phyloP scores from a whole-genome alignment of 257 asterid genomes.

The Solanum sejunctum region DNA sequence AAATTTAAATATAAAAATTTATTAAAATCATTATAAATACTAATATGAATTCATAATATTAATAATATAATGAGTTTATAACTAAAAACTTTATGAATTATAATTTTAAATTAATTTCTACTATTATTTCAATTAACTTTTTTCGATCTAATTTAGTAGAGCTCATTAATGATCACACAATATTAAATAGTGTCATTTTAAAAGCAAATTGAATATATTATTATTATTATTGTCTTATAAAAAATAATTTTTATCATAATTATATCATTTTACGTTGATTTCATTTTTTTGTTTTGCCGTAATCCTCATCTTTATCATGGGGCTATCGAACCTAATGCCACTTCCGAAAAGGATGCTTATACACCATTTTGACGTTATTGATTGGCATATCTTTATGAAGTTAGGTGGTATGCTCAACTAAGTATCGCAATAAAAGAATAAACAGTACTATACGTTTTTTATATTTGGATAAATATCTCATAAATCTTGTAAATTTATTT shows the following conservation, averaged over 20 bases:
- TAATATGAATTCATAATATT: not conserved
- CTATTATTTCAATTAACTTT: not conserved
- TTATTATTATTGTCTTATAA: not conserved
- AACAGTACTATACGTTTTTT: not conserved
- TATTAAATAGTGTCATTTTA: too few relatives aligned
- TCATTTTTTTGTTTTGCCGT: not conserved
- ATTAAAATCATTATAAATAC: not conserved
- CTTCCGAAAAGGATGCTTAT: not conserved
- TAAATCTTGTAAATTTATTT: not conserved
- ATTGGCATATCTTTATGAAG: not conserved
- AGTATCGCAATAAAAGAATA: not conserved
- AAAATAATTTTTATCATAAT: not conserved
- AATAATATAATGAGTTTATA: not conserved
- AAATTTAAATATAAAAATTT: not conserved
- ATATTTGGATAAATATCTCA: not conserved
- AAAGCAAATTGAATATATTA: not conserved
- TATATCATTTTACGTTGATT: not conserved
- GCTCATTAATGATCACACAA: not conserved
- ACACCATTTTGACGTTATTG: not conserved
- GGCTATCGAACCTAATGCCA: not conserved
- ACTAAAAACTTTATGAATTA: not conserved
- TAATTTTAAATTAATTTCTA: accelerated
- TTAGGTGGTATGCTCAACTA: not conserved
- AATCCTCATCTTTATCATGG: not conserved
- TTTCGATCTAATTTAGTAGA: not conserved